Evolutionary conservation across 1,139 yeast genomes (phyloP).

Genomic region (Spathaspora sp.): DNA sequence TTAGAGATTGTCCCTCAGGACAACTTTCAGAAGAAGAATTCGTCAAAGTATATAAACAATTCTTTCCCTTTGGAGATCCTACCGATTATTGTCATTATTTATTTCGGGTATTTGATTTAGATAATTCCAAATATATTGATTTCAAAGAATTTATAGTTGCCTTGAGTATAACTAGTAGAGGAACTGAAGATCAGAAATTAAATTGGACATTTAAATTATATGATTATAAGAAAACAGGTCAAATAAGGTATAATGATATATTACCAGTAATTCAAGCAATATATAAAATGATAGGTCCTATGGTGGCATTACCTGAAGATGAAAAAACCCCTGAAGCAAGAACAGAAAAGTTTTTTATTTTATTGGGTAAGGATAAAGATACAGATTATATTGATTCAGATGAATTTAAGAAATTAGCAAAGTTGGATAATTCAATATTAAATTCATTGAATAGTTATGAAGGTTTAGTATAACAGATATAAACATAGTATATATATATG

Average conservation of each 20-base stretch:
- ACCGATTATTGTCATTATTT: slow-evolving; percentile 85
- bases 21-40: slow-evolving; percentile 86
- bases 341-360: slow-evolving; percentile 73
- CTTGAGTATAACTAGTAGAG: slow-evolving; percentile 84
- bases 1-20: slow-evolving; percentile 92
- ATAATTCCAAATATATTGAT: slow-evolving; percentile 78
- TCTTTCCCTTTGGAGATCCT: slow-evolving; percentile 98
- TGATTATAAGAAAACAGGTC: slow-evolving; percentile 79
- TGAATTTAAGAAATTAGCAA: slow-evolving; percentile 81
- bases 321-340: slow-evolving; percentile 90
- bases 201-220: slow-evolving; percentile 86
- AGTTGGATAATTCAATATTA: slow-evolving; percentile 78
- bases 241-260: slow-evolving; percentile 74
- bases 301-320: slow-evolving; percentile 90
- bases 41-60: slow-evolving; percentile 88
- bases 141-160: slow-evolving; percentile 93
- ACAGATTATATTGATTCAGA: slow-evolving; percentile 65
- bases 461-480: slow-evolving; percentile 54
- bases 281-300: slow-evolving; percentile 93
- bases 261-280: slow-evolving; percentile 77
- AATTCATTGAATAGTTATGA: slow-evolving; percentile 79
- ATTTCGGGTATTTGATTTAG: slow-evolving; percentile 85
- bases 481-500: too few species aligned
- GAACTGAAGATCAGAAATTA: slow-evolving; percentile 81
- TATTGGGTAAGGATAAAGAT: slow-evolving; percentile 69